Evolutionary conservation across 1,284 basidiomycete genomes (phyloP).

Genomic region (Cutaneotrichosporon curvatum): DNA sequence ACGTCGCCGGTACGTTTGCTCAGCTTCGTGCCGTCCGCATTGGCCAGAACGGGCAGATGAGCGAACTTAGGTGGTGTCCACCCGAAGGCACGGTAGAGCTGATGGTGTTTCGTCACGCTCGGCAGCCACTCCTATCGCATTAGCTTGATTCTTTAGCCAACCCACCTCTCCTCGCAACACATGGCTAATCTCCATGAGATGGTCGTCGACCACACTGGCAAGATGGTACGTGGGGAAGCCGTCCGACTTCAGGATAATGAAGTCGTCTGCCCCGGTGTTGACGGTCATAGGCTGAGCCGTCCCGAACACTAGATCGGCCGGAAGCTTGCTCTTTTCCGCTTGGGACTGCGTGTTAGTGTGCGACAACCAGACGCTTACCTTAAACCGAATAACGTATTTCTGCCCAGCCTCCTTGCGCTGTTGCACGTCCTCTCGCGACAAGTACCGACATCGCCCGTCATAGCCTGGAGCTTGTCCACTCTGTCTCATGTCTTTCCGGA

Average conservation of each 20-base stretch:
- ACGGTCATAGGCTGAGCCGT: conserved; percentile 21
- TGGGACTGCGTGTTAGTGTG: conserved; percentile 15
- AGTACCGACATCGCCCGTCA: conserved; percentile 74
- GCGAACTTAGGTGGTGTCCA: conserved; percentile 72
- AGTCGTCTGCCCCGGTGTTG: conserved; percentile 58
- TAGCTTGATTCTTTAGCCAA: not conserved
- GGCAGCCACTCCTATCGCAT: conserved; percentile 76
- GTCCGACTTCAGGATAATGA: conserved; percentile 86
- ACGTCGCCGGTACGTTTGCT: conserved; percentile 90
- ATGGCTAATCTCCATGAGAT: conserved; percentile 92
- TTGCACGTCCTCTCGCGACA: conserved; percentile 75
- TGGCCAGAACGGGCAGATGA: conserved; percentile 84
- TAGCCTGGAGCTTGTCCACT: conserved; percentile 69
- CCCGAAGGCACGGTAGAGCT: conserved; percentile 73
- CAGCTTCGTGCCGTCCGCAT: conserved; percentile 87
- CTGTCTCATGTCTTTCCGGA: conserved; percentile 61
- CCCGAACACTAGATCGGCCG: conserved; percentile 30
- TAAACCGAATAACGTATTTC: conserved; percentile 74
- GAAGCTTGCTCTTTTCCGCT: conserved; percentile 16
- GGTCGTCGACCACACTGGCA: conserved; percentile 91
- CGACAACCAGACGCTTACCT: conserved; percentile 52
- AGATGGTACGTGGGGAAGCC: conserved; percentile 94
- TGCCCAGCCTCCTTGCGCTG: conserved; percentile 67
- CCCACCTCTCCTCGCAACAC: conserved; percentile 86
- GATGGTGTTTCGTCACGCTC: conserved; percentile 85